phyloP scores from a whole-genome alignment of 805 yeast genomes.

The Dipodascopsis uninucleata region DNA sequence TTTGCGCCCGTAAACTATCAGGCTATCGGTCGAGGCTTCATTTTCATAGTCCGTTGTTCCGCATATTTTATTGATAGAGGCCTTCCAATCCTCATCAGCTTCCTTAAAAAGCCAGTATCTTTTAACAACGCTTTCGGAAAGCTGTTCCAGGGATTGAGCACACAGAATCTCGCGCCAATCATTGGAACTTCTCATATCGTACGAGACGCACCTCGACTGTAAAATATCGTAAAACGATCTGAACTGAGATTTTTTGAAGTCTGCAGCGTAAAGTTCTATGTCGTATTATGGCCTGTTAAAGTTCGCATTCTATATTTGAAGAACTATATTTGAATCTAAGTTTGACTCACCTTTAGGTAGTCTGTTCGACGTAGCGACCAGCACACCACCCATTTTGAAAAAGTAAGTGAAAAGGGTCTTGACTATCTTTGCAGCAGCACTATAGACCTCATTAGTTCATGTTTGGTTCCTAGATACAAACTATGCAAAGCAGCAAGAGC shows the following conservation, averaged over 20 bases:
- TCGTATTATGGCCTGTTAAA: neutral
- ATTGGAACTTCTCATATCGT: constrained; percentile 56
- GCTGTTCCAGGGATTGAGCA: constrained; percentile 26
- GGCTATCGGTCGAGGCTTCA: constrained; percentile 26
- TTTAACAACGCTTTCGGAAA: neutral
- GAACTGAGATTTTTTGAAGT: constrained; percentile 57
- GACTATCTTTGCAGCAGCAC: constrained; percentile 64
- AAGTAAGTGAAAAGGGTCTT: constrained; percentile 62
- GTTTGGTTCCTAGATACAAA: too few relatives aligned
- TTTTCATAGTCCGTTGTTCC: neutral
- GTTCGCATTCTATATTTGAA: constrained; percentile 1
- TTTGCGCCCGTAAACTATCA: constrained; percentile 56
- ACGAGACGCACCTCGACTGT: constrained; percentile 54
- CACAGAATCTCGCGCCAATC: constrained; percentile 51
- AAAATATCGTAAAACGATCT: constrained; percentile 54
- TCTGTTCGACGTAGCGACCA: constrained; percentile 70
- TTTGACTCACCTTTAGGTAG: constrained; percentile 51
- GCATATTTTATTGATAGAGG: constrained; percentile 3
- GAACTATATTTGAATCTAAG: neutral
- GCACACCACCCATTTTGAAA: constrained; percentile 69
- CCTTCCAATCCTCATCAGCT: constrained; percentile 20
- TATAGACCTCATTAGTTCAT: neutral
- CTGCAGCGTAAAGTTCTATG: constrained; percentile 55
- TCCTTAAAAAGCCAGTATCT: constrained; percentile 11
- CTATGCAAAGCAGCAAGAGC: too few relatives aligned